Conservation (phyloP, 2,329 filamentous ascomycete genomes). For the Fonsecaea erecta region DNA sequence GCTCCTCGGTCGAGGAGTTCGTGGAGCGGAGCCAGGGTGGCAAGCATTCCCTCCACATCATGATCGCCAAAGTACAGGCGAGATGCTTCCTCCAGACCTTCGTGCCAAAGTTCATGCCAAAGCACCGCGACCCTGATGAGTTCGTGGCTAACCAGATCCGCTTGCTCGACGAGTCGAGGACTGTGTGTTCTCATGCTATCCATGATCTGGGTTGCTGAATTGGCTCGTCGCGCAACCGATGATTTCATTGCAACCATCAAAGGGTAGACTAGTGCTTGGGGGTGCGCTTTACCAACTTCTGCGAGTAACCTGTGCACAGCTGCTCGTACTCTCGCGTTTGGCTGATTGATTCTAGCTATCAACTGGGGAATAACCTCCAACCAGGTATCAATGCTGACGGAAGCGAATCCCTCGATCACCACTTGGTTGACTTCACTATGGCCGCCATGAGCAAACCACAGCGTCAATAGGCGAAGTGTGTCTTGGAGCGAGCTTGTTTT, state of each 20-base stretch:
- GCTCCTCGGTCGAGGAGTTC: slow-evolving; percentile 88
- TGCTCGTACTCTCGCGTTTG: slow-evolving; percentile 82
- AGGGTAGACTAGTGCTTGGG: slow-evolving; percentile 94
- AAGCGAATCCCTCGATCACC: slow-evolving; percentile 86
- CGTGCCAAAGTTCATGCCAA: slow-evolving; percentile 99
- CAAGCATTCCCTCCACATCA: slow-evolving; percentile 97
- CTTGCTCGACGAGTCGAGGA: slow-evolving; percentile 88
- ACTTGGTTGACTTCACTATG: slow-evolving; percentile 84
- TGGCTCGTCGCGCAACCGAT: slow-evolving; percentile 78
- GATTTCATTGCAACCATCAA: slow-evolving; percentile 99
- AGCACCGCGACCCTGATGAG: slow-evolving; percentile 94
- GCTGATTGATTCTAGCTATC: slow-evolving; percentile 96
- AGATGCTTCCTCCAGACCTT: slow-evolving; percentile 94
- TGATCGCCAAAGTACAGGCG: slow-evolving; percentile 96
- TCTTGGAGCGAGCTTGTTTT: slow-evolving; percentile 93
- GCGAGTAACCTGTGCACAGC: slow-evolving; percentile 90
- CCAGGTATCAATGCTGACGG: slow-evolving; percentile 97
- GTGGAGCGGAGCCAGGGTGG: slow-evolving; percentile 85
- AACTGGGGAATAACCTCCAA: slow-evolving; percentile 97
- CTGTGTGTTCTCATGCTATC: slow-evolving; percentile 97
- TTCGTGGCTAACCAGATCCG: slow-evolving; percentile 92
- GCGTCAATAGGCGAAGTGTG: slow-evolving; percentile 84
- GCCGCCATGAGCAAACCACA: slow-evolving; percentile 96
- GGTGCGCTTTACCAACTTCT: slow-evolving; percentile 91
- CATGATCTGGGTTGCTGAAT: slow-evolving; percentile 92